Conservation (phyloP, 2,329 filamentous ascomycete genomes). For the Microcera coccophila region DNA sequence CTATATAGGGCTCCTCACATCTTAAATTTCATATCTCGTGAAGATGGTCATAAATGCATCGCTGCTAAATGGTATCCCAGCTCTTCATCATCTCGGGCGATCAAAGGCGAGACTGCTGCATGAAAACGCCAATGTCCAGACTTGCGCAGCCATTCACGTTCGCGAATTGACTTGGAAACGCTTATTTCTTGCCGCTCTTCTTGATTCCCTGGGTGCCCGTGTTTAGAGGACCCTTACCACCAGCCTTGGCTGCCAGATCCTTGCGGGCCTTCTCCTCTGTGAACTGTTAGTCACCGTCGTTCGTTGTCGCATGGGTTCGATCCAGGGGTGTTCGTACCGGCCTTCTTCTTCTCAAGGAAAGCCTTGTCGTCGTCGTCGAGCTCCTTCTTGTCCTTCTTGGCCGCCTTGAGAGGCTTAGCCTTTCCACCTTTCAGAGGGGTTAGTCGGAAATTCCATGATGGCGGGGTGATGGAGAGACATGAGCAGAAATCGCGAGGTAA, state of each 20-base stretch:
- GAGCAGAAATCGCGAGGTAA: not conserved
- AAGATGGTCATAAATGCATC: conserved; percentile 16
- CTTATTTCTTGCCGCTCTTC: conserved; percentile 96
- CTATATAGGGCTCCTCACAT: conserved; percentile 10
- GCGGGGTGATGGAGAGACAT: conserved; percentile 6
- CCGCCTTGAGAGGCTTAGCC: conserved; percentile 78
- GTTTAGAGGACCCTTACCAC: conserved; percentile 85
- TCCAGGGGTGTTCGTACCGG: conserved; percentile 56
- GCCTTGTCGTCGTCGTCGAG: conserved; percentile 84
- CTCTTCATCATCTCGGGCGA: not conserved
- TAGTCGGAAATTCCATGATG: conserved; percentile 8
- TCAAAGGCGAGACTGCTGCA: not conserved
- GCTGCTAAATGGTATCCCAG: not conserved
- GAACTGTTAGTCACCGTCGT: conserved; percentile 21
- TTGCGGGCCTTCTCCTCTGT: conserved; percentile 81
- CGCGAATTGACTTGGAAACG: not conserved
- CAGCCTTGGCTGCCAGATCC: conserved; percentile 75
- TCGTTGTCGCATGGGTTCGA: not conserved
- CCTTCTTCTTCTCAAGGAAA: conserved; percentile 77
- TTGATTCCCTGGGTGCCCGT: conserved; percentile 86
- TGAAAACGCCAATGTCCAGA: not conserved
- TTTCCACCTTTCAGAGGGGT: conserved; percentile 62
- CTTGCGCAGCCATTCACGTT: no score
- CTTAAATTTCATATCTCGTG: conserved; percentile 28
- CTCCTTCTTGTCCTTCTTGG: conserved; percentile 81